Percentiles rank a stretch among this genome's conserved stretches.
Evolutionary conservation across 2,329 filamentous ascomycete species (phyloP).

Genomic region (Colletotrichum zoysiae): DNA sequence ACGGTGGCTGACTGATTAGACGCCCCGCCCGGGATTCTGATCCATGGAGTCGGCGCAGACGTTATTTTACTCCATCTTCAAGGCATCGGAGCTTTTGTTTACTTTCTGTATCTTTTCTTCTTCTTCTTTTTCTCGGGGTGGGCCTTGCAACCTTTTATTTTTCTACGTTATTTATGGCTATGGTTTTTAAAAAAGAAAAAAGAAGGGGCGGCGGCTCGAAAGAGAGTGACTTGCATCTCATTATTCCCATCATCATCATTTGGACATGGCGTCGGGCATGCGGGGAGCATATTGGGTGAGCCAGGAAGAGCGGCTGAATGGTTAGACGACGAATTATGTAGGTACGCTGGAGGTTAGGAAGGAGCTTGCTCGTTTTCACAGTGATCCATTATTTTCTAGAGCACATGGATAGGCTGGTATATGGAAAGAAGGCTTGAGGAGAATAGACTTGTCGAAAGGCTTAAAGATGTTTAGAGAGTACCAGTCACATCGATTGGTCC

Average conservation of each 20-base stretch:
- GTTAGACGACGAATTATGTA: constrained; percentile 33
- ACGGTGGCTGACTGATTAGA: constrained; percentile 9
- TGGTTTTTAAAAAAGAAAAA: constrained; percentile 35
- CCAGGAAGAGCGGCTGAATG: constrained; percentile 16
- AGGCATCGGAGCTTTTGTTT: neutral
- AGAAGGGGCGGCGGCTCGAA: constrained; percentile 33
- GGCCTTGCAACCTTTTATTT: neutral
- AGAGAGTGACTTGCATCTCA: constrained; percentile 36
- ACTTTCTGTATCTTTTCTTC: constrained; percentile 2
- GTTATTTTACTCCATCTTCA: neutral
- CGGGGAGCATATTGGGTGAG: constrained; percentile 28
- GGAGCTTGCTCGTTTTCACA: constrained; percentile 12
- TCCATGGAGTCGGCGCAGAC: constrained; percentile 34
- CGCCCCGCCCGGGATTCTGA: constrained; percentile 6
- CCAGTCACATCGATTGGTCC: neutral
- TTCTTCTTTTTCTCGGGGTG: neutral
- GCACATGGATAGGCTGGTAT: constrained; percentile 16
- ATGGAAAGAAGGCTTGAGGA: constrained; percentile 21
- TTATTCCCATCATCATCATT: constrained; percentile 22
- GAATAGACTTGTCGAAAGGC: constrained; percentile 16
- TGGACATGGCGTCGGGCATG: constrained; percentile 33
- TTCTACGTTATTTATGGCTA: constrained; percentile 3
- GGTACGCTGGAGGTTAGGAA: constrained; percentile 2
- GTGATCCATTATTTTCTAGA: constrained; percentile 1
- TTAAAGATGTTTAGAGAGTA: constrained; percentile 16